Percentiles rank a stretch among this genome's conserved stretches.
These are phyloP conservation scores for Geotrichum carabidarum DNA, from an alignment of 1,139 yeast species.

Conservation along the genomic window DNA sequence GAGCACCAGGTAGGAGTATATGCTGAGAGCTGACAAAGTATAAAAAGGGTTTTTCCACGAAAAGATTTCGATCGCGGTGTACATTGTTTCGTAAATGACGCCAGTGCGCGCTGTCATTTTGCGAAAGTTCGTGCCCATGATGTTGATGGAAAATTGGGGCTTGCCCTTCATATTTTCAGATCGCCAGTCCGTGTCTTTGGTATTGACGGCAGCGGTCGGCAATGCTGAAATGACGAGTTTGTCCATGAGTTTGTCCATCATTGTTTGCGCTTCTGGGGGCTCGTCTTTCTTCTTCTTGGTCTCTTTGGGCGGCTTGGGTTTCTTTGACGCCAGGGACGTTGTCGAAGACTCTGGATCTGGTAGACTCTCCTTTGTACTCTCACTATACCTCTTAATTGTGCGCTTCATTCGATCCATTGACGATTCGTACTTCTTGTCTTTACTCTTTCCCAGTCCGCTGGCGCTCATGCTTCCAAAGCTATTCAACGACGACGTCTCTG, in stretches of 20 bases:
- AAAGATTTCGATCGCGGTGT: constrained; percentile 49
- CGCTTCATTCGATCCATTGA: constrained; percentile 14
- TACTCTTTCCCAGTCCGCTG: background rate
- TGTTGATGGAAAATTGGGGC: constrained; percentile 64
- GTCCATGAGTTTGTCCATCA: constrained; percentile 66
- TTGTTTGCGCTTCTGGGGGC: constrained; percentile 6
- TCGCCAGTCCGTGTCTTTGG: constrained; percentile 29
- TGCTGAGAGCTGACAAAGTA: constrained; percentile 55
- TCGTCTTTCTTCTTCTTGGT: background rate
- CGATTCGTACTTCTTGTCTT: background rate
- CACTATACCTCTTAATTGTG: constrained; percentile 4
- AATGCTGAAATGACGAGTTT: constrained; percentile 63
- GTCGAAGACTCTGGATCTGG: background rate
- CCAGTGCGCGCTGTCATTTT: constrained; percentile 56
- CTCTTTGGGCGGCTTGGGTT: background rate
- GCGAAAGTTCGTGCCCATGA: constrained; percentile 66
- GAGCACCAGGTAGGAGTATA: constrained; percentile 55
- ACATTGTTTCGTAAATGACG: constrained; percentile 45
- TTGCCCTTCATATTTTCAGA: constrained; percentile 50
- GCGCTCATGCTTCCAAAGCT: background rate
- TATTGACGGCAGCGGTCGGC: constrained; percentile 51
- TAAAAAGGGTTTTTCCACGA: constrained; percentile 63
- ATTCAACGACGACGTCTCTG: background rate
- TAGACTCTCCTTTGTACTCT: background rate
- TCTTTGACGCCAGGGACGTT: background rate